Evolutionary conservation across 2,329 filamentous ascomycete species (phyloP).

Genomic region (Talaromyces sp.): DNA sequence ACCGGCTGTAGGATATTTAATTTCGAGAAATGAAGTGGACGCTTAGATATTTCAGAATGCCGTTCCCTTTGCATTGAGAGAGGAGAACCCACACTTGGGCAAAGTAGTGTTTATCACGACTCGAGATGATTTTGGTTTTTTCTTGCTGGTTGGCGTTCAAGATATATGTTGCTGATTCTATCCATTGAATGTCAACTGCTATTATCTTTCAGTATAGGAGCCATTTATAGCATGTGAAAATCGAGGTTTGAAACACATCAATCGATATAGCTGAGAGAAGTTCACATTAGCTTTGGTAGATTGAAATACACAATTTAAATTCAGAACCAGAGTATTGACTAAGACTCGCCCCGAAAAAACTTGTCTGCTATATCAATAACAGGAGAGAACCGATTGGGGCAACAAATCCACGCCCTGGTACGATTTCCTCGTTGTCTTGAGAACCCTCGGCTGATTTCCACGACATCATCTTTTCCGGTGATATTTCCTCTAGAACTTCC

Average conservation of each 20-base stretch:
- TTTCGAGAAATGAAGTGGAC: slow-evolving; percentile 24
- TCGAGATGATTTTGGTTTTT: background rate
- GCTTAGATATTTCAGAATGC: slow-evolving; percentile 24
- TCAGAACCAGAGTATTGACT: background rate
- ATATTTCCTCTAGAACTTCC: too few species aligned
- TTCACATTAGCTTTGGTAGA: too few species aligned
- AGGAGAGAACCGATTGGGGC: background rate
- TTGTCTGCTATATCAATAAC: background rate
- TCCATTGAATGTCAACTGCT: background rate
- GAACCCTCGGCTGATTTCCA: background rate
- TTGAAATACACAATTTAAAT: background rate
- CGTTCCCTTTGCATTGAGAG: slow-evolving; percentile 6
- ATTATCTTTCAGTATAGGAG: too few species aligned
- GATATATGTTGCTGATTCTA: background rate
- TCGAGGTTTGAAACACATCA: too few species aligned
- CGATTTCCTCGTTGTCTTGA: background rate
- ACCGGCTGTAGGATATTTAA: slow-evolving; percentile 22
- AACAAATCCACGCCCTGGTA: background rate
- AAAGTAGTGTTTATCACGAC: background rate
- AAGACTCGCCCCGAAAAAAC: background rate
- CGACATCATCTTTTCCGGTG: too few species aligned
- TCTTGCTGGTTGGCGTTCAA: background rate
- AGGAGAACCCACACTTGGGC: background rate
- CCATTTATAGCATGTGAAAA: too few species aligned
- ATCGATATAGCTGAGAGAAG: too few species aligned